Conservation (phyloP, 352 stramenopile species). For the Phytopythium kandeliae region DNA sequence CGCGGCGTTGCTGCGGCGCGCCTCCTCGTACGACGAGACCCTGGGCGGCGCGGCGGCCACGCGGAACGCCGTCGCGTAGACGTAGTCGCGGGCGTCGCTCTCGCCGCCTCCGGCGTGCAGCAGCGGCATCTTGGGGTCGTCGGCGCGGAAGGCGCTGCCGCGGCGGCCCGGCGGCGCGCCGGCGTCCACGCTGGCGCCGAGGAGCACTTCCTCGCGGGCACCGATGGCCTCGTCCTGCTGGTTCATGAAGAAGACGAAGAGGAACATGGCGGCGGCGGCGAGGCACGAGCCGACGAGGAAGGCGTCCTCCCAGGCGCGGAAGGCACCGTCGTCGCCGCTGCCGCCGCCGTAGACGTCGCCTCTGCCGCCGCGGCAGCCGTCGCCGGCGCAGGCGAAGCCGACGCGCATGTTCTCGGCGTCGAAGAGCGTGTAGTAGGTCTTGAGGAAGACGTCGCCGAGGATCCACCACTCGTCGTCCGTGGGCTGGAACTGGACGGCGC, state of each 20-base stretch:
- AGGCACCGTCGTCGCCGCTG: conserved; percentile 30
- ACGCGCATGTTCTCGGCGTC: conserved; percentile 85
- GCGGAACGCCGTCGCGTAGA: conserved; percentile 14
- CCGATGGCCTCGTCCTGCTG: conserved; percentile 45
- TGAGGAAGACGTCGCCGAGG: conserved; percentile 87
- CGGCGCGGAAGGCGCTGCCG: conserved; percentile 10
- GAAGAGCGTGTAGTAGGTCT: conserved; percentile 91
- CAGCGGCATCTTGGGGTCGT: conserved; percentile 64
- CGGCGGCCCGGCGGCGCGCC: conserved; percentile 1
- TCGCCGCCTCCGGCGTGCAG: conserved; percentile 23
- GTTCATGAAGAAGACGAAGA: conserved; percentile 80
- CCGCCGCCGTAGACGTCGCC: conserved; percentile 56
- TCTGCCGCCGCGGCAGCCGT: conserved; percentile 66
- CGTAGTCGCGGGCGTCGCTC: conserved; percentile 17
- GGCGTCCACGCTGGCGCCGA: conserved; percentile 22
- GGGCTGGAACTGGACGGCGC: conserved; percentile 74
- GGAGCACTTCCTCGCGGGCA: conserved; percentile 13
- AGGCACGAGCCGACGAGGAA: conserved; percentile 70
- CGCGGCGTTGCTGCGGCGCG: conserved; percentile 36
- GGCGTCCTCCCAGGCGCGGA: conserved; percentile 50
- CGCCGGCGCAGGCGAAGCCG: conserved; percentile 82
- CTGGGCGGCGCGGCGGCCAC: conserved; percentile 13
- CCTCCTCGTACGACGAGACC: conserved; percentile 53
- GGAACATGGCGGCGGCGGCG: conserved; percentile 67
- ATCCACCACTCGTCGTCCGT: conserved; percentile 84